These are phyloP conservation scores for Pseudopithomyces maydicus DNA, from an alignment of 2,329 filamentous ascomycete species.

Conservation along the genomic window DNA sequence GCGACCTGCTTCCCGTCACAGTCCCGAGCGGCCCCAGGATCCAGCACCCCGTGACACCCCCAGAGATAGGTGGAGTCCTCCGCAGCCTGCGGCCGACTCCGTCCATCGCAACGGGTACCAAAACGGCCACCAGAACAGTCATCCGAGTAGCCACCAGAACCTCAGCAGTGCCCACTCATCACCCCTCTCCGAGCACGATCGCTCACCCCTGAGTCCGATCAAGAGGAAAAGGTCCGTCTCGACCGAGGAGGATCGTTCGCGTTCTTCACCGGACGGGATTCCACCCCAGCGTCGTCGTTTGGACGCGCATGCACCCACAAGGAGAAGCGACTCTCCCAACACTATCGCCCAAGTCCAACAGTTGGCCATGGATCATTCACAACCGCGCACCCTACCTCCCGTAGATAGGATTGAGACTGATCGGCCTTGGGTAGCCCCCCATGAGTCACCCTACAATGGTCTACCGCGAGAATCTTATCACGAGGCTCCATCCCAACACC, in stretches of 20 bases:
- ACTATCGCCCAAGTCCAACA: conserved; percentile 17
- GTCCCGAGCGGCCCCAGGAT: conserved; percentile 18
- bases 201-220: conserved; percentile 48
- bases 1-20: conserved; percentile 17
- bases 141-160: conserved; percentile 16
- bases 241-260: conserved; percentile 44
- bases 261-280: conserved; percentile 39
- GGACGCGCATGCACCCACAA: conserved; percentile 42
- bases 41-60: conserved; percentile 22
- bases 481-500: conserved; percentile 26
- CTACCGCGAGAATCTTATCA: conserved; percentile 15
- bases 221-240: conserved; percentile 72
- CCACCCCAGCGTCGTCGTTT: conserved; percentile 44
- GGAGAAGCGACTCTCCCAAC: conserved; percentile 34
- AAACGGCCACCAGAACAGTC: conserved; percentile 18
- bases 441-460: conserved; percentile 24
- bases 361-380: conserved; percentile 27
- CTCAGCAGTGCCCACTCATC: conserved; percentile 30
- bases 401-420: conserved; percentile 33
- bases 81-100: conserved; percentile 18
- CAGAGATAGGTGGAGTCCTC: conserved; percentile 25
- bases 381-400: conserved; percentile 31
- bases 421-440: conserved; percentile 35
- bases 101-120: conserved; percentile 17
- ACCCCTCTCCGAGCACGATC: conserved; percentile 21